phyloP scores from a whole-genome alignment of 148 eudicot genomes.

The Dianthus caryophyllus region DNA sequence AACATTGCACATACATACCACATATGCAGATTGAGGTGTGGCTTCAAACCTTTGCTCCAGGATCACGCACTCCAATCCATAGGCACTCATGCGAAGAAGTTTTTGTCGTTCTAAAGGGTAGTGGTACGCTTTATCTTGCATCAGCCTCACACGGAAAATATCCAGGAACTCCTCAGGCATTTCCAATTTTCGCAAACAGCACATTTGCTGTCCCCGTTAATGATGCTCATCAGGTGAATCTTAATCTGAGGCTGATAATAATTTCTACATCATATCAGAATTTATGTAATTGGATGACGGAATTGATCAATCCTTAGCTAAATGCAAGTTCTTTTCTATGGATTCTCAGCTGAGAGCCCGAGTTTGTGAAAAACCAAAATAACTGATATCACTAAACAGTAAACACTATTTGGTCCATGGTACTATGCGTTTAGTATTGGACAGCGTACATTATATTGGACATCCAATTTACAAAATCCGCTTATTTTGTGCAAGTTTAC shows the following conservation, averaged over 20 bases:
- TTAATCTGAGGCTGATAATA: neutral
- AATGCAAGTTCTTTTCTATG: neutral
- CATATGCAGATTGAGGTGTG: conserved; percentile 71
- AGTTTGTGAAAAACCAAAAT: neutral
- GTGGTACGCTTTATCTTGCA: conserved; percentile 73
- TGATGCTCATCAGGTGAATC: conserved; percentile 80
- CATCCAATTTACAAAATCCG: neutral
- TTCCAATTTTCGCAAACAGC: conserved; percentile 60
- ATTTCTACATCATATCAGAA: neutral
- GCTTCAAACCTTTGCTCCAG: conserved; percentile 86
- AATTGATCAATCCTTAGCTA: neutral
- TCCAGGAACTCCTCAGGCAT: conserved; percentile 74
- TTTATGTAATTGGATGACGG: neutral
- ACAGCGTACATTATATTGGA: neutral
- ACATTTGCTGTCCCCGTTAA: conserved; percentile 75
- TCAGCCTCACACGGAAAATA: conserved; percentile 52
- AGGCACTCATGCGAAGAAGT: conserved; percentile 96
- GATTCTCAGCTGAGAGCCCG: neutral
- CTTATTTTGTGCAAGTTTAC: neutral
- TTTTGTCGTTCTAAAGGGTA: conserved; percentile 78
- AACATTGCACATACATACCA: conserved; percentile 1
- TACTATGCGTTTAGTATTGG: neutral
- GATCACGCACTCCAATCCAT: conserved; percentile 73
- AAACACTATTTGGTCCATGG: neutral
- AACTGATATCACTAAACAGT: neutral